Percentiles rank a stretch among this genome's conserved stretches.
These are phyloP conservation scores for Cordyceps militaris DNA, from an alignment of 2,329 filamentous ascomycete genomes.

Conservation along the genomic window DNA sequence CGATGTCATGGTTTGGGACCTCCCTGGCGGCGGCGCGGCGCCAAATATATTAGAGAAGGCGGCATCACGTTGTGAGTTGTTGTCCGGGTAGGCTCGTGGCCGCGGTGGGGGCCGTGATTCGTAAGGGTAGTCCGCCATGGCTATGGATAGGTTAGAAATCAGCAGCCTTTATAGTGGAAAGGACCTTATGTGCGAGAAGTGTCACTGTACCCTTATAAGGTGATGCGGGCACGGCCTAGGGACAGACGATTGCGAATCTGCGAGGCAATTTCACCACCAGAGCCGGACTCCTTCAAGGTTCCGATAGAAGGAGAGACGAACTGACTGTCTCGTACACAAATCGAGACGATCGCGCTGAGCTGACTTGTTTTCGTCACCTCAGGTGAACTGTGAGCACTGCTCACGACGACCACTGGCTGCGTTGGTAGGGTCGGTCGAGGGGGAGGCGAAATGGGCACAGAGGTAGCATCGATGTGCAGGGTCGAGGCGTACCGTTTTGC, in stretches of 20 bases:
- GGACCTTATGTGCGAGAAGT: not conserved
- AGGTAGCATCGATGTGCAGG: not conserved
- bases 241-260: not conserved
- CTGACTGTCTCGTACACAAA: not conserved
- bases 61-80: constrained; percentile 73
- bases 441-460: not conserved
- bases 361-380: not conserved
- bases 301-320: not conserved
- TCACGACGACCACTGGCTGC: not conserved
- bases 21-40: constrained; percentile 72
- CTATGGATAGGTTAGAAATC: constrained; percentile 14
- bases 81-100: constrained; percentile 43
- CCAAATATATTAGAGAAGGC: constrained; percentile 97
- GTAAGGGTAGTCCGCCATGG: constrained; percentile 54
- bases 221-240: not conserved
- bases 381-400: not conserved
- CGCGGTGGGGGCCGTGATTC: constrained; percentile 41
- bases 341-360: not conserved
- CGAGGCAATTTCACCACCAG: not conserved
- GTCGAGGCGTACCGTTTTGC: not conserved
- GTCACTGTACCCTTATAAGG: not conserved
- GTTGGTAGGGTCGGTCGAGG: constrained; percentile 1
- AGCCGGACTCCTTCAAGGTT: not conserved
- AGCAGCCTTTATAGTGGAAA: not conserved
- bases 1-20: constrained; percentile 93